These are phyloP conservation scores for Blastomyces percursus DNA, from an alignment of 2,329 filamentous ascomycete genomes.

Conservation along the genomic window DNA sequence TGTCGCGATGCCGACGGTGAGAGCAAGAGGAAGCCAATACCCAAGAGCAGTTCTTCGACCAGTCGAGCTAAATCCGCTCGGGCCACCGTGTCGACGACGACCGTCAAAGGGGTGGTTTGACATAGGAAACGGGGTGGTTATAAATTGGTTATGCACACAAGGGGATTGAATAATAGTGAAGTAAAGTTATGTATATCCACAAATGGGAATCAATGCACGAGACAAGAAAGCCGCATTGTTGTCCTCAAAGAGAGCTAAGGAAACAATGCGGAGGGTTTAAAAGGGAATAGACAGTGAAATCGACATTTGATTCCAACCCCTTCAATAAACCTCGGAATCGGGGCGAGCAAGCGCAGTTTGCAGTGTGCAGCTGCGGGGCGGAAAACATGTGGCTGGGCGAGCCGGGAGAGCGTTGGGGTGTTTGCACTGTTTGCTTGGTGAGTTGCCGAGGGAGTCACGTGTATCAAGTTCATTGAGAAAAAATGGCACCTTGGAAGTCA, in stretches of 20 bases:
- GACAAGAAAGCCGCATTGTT: conserved; percentile 1
- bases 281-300: not conserved
- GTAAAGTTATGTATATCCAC: conserved; percentile 17
- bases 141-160: conserved; percentile 11
- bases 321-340: conserved; percentile 25
- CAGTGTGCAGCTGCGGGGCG: conserved; percentile 4
- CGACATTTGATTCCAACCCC: not conserved
- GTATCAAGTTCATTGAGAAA: not conserved
- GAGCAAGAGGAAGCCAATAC: conserved; percentile 79
- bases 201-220: conserved; percentile 12
- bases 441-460: not conserved
- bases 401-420: conserved; percentile 6
- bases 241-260: not conserved
- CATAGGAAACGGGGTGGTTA: conserved; percentile 25
- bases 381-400: conserved; percentile 33
- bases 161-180: not conserved
- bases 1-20: conserved; percentile 80
- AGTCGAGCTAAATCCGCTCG: conserved; percentile 33
- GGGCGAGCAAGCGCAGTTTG: not conserved
- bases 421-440: conserved; percentile 23
- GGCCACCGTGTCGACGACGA: conserved; percentile 29
- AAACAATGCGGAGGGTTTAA: not conserved
- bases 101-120: conserved; percentile 29
- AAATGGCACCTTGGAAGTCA: not conserved
- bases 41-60: conserved; percentile 37